phyloP scores from a whole-genome alignment of 2,329 filamentous ascomycete genomes.

The Fusarium liriodendri region DNA sequence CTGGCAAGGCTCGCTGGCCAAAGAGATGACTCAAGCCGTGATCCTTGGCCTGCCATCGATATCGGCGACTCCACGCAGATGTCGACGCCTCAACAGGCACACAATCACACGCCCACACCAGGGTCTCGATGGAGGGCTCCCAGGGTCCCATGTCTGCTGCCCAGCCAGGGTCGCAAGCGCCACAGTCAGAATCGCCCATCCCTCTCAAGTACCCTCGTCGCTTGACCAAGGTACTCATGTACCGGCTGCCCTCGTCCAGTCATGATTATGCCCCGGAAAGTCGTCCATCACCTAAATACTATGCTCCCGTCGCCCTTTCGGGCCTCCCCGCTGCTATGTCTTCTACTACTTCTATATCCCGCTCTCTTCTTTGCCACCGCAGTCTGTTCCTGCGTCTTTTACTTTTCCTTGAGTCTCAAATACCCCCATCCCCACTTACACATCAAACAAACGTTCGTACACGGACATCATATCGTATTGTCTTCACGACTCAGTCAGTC shows the following conservation, averaged over 20 bases:
- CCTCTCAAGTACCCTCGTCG: constrained; percentile 41
- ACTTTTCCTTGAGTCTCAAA: constrained; percentile 4
- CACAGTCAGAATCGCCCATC: constrained; percentile 42
- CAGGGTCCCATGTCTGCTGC: constrained; percentile 30
- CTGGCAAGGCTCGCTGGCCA: constrained; percentile 32
- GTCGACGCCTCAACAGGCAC: constrained; percentile 13
- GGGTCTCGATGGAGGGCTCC: not conserved
- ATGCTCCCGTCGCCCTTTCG: constrained; percentile 40
- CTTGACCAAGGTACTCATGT: constrained; percentile 41
- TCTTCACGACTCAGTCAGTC: constrained; percentile 24
- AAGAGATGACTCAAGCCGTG: constrained; percentile 35
- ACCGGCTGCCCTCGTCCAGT: constrained; percentile 43
- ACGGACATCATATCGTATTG: constrained; percentile 10
- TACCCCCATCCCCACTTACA: constrained; percentile 31
- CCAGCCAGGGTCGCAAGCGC: constrained; percentile 32
- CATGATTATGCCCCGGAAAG: constrained; percentile 40
- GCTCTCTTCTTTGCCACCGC: constrained; percentile 35
- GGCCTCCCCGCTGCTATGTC: constrained; percentile 37
- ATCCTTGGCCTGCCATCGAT: constrained; percentile 17
- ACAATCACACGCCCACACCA: constrained; percentile 10
- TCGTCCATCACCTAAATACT: constrained; percentile 46
- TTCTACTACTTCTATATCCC: constrained; percentile 32
- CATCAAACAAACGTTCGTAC: constrained; percentile 21
- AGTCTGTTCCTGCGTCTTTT: constrained; percentile 21
- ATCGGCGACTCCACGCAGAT: constrained; percentile 41